phyloP scores from a whole-genome alignment of 228 moss, liverwort and hornwort species.

The Sphagnum magellanicum region DNA sequence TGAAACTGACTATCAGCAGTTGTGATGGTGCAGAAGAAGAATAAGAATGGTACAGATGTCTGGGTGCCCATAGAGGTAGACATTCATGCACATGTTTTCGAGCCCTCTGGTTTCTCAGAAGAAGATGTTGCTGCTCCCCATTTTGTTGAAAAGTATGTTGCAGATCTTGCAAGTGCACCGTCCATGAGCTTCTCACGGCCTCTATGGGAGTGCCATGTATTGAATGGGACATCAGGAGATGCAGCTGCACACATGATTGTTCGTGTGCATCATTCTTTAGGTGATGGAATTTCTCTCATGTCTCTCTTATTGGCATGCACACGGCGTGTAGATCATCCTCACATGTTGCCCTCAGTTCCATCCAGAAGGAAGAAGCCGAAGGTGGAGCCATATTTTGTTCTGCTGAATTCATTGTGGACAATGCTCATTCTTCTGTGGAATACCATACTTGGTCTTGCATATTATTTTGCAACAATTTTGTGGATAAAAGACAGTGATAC shows the following conservation, averaged over 20 bases:
- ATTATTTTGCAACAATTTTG: conserved; percentile 42
- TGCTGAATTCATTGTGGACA: background rate
- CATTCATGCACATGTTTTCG: conserved; percentile 53
- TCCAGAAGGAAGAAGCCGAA: background rate
- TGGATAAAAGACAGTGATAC: conserved; percentile 68
- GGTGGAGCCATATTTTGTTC: background rate
- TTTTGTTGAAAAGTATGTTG: conserved; percentile 38
- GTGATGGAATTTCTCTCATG: conserved; percentile 89
- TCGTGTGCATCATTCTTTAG: conserved; percentile 74
- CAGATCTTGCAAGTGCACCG: conserved; percentile 24
- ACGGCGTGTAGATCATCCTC: conserved; percentile 47
- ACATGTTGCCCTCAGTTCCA: conserved; percentile 55
- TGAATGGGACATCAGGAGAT: conserved; percentile 36
- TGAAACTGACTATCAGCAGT: background rate
- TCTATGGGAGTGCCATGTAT: conserved; percentile 71
- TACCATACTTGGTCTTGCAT: conserved; percentile 44
- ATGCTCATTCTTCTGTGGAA: conserved; percentile 39
- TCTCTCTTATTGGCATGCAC: conserved; percentile 78
- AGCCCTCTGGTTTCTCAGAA: conserved; percentile 18
- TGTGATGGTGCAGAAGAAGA: conserved; percentile 19
- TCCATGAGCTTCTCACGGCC: conserved; percentile 51
- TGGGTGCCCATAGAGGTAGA: conserved; percentile 32
- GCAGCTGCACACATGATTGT: conserved; percentile 37
- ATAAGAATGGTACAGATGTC: conserved; percentile 26
- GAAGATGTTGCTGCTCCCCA: conserved; percentile 15